Evolutionary conservation across 768 basidiomycete species (phyloP).

Genomic region (Russula sp.): DNA sequence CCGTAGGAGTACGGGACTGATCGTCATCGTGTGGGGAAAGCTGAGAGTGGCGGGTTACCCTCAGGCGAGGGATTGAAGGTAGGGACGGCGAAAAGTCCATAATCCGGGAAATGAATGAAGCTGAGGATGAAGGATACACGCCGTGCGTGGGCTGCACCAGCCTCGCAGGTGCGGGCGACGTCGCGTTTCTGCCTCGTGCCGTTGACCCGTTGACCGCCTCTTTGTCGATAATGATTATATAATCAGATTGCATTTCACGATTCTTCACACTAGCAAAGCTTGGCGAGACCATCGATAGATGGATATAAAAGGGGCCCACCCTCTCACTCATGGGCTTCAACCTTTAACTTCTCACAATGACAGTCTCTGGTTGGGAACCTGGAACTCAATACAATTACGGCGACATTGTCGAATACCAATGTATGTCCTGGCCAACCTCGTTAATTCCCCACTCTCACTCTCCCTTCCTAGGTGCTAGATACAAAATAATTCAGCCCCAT

Average conservation of each 20-base stretch:
- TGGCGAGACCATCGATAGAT: not conserved
- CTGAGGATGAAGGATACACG: not conserved
- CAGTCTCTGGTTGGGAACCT: conserved; percentile 46
- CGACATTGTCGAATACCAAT: conserved; percentile 49
- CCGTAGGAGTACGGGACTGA: conserved; percentile 15
- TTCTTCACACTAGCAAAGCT: too few relatives aligned
- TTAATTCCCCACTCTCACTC: not conserved
- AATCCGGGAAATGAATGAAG: conserved; percentile 5
- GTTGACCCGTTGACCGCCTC: not conserved
- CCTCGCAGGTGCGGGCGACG: not conserved
- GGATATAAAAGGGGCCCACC: not conserved
- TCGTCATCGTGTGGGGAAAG: conserved; percentile 7
- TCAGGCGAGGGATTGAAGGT: conserved; percentile 9
- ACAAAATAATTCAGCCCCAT: conserved; percentile 70
- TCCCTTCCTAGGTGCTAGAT: conserved; percentile 38
- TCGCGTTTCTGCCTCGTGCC: not conserved
- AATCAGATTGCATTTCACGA: not conserved
- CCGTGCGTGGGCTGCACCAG: not conserved
- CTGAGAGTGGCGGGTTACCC: conserved; percentile 13
- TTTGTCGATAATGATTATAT: not conserved
- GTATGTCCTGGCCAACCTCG: conserved; percentile 28
- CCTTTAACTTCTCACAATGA: conserved; percentile 29
- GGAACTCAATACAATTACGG: conserved; percentile 50
- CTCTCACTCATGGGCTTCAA: not conserved
- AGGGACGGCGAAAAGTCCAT: conserved; percentile 13